Base-by-base conservation (phyloP, 1,284 basidiomycete genomes). In the Ceratobasidium sp. region DNA sequence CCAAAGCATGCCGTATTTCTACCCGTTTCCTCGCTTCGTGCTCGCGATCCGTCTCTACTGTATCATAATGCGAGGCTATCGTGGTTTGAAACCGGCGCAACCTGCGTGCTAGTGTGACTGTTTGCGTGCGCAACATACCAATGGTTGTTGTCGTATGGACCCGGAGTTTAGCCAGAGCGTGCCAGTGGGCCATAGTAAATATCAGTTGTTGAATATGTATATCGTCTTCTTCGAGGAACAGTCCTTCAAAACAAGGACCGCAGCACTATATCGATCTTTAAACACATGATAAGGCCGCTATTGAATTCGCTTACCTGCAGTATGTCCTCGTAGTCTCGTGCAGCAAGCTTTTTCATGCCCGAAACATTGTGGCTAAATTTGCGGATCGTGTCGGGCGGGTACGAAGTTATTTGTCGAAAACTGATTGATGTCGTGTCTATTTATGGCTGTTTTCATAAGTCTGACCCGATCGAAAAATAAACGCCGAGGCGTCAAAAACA, bases 1-100 rank as follows among this genome's bases (percentile, higher is more conserved):
- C 26, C 14, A 4, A 18, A 3, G 52, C 52, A 30, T 12, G 26
- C 16, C 10, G 23, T 26, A 12, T 18, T 18, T 28, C 52, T 32
- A n/a, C 39, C 8, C 77, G 76, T 0, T 69, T 74, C 2, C 76
- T 59, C 6, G 78, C 77, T 6, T 64, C 74, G 3, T 62, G 62
- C 60, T 81, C 79, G 9, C 50, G 39, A 1, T 76, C 76, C 0
- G 80, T 75, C 52, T 81, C 80, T 0, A 58, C 23, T 0, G 79
- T 78, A 0, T 76, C 30, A 67, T 76, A 81, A 1, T 23, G 21
- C 0, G 60, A 21, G 46, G 77, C 79, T 4, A 75, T 75, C 0
- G 41, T 65, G 1, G 46, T 39, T 0, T 73, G 55, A 61, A 81
- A 82, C 16, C 30, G 45, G 14, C 65, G 72, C 16, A 61, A 30